Evolutionary conservation across 2,329 filamentous ascomycete species (phyloP).

Genomic region (Alternaria panax): DNA sequence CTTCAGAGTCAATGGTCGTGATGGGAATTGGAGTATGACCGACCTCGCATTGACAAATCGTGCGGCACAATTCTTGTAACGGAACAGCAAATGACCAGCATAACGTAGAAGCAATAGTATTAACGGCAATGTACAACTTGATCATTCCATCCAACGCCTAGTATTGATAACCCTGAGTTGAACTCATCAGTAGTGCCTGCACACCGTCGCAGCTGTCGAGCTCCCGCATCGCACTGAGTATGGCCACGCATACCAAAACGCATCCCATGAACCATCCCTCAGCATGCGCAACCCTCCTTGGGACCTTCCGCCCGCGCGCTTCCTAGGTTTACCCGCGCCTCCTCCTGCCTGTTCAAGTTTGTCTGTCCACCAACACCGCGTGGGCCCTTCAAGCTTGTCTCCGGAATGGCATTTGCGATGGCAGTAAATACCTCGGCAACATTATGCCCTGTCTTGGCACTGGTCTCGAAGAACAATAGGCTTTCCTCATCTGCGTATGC

Average conservation of each 20-base stretch:
- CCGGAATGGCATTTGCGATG: slow-evolving; percentile 96
- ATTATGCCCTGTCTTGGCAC: slow-evolving; percentile 93
- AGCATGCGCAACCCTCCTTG: slow-evolving; percentile 94
- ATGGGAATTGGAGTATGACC: not conserved
- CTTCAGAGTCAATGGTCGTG: not conserved
- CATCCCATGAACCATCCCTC: slow-evolving; percentile 7
- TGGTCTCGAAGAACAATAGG: slow-evolving; percentile 96
- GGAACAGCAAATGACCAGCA: not conserved
- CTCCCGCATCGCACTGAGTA: not conserved
- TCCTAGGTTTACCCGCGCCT: slow-evolving; percentile 82
- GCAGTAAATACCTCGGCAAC: slow-evolving; percentile 97
- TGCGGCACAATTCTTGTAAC: not conserved
- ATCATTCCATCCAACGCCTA: slow-evolving; percentile 10
- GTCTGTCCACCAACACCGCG: slow-evolving; percentile 69
- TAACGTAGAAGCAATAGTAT: not conserved
- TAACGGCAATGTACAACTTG: not conserved
- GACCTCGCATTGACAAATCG: not conserved
- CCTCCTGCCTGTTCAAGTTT: slow-evolving; percentile 64
- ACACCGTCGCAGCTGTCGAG: not conserved
- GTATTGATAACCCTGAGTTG: not conserved
- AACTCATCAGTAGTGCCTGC: not conserved
- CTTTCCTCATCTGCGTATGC: slow-evolving; percentile 94
- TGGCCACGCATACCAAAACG: not conserved
- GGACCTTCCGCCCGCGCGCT: slow-evolving; percentile 74
- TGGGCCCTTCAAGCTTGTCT: slow-evolving; percentile 91